Base-by-base conservation (phyloP, 495 filamentous ascomycete species). In the Annulohypoxylon stygium region DNA sequence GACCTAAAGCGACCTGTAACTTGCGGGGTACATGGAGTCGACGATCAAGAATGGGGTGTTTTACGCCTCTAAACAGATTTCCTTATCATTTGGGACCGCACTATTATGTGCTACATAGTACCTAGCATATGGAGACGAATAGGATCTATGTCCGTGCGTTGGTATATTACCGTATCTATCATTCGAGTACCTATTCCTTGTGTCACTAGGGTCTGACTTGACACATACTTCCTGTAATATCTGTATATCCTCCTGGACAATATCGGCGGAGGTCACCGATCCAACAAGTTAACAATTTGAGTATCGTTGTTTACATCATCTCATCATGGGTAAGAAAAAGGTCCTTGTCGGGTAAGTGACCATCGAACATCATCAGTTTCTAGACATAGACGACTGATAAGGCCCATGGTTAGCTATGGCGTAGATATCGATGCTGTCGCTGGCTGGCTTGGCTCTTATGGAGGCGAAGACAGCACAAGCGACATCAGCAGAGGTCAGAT, bases 311-410 rank as follows among this genome's bases (percentile, higher is more conserved):
- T 14, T 18, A 11, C 45, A 65, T 39, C 7, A 10, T 43, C 60
- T 59, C 26, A 77, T 34, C 76, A 90, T 89, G 88, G 88, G 84
- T 67, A 90, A 90, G 77, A 90, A 89, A 71, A 83, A 87, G 53
- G 84, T 91, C 69, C 82, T 90, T 11, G 84, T 87, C 18, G 70
- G 67, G 76, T 78, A 61, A 74, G 76, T 69, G 4, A 16, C 23
- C 26, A 43, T 6, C 50, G 36, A 7, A 4, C 39, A 26, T 23
- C 8, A 23, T 34, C 2, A 11, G 16, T 11, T n/a, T 7, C 2
- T 37, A n/a, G 39, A 43, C 14, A 3, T 3, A 18, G 14, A 43
- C 1, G 9, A 78, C 76, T 73, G 37, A 75, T 43, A 61, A 2
- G 20, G 20, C 2, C 9, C 23, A 12, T 25, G 0, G 0, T n/a